A percentile compares a stretch with the other conserved stretches of the same genome.
Conservation (phyloP, 257 asterid genomes). For the Przewalskia tangutica region DNA sequence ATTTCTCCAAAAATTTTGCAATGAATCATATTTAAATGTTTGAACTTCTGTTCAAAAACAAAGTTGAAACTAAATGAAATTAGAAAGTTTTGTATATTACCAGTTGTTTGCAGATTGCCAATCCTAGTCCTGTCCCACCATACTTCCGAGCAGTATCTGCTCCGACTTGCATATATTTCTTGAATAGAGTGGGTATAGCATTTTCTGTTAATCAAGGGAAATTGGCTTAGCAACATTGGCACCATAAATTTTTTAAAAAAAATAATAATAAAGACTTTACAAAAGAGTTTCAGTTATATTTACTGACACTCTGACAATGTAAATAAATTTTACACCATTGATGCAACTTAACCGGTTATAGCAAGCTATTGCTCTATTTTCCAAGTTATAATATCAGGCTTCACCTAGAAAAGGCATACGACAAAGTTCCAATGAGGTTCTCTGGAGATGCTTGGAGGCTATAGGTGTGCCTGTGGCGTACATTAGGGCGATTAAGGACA, state of each 20-base stretch:
- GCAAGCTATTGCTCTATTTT: background rate
- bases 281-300: background rate
- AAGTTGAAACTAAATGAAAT: background rate
- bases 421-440: too few relatives aligned
- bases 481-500: too few relatives aligned
- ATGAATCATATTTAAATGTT: background rate
- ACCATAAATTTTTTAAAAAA: background rate
- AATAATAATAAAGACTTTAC: background rate
- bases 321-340: background rate
- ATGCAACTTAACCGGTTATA: background rate
- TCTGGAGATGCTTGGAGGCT: too few relatives aligned
- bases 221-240: background rate
- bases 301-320: background rate
- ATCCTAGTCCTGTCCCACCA: conserved; percentile 94
- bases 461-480: too few relatives aligned
- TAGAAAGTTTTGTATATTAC: conserved; percentile 21
- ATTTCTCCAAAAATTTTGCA: background rate
- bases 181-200: conserved; percentile 69
- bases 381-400: background rate
- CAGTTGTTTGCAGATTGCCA: conserved; percentile 87
- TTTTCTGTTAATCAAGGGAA: conserved; percentile 35
- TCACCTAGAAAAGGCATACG: background rate
- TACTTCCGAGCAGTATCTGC: conserved; percentile 88
- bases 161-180: conserved; percentile 93
- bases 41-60: background rate